Conservation (phyloP, 495 filamentous ascomycete genomes). For the Penicillium daleae region DNA sequence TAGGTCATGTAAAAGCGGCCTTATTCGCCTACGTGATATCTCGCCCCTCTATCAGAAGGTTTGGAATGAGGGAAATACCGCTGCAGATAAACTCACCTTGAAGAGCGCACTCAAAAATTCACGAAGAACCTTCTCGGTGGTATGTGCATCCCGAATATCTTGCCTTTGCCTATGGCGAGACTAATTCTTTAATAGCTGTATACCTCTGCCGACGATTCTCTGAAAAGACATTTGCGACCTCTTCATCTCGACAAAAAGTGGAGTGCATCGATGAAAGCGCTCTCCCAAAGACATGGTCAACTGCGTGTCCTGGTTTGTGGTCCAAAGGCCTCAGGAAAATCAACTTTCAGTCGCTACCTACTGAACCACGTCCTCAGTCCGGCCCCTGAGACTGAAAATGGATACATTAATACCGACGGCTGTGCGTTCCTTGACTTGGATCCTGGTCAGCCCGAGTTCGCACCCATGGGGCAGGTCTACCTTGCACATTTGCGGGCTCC, state of each 20-base stretch:
- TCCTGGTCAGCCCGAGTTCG: slow-evolving; percentile 82
- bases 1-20: slow-evolving; percentile 54
- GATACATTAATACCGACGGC: slow-evolving; percentile 40
- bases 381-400: slow-evolving; percentile 39
- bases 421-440: slow-evolving; percentile 80
- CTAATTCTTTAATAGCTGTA: slow-evolving; percentile 41
- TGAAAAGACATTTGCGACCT: slow-evolving; percentile 59
- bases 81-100: slow-evolving; percentile 44
- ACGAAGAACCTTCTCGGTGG: slow-evolving; percentile 49
- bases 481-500: slow-evolving; percentile 65
- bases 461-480: slow-evolving; percentile 74
- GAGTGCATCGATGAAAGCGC: slow-evolving; percentile 51
- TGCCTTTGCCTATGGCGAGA: not conserved
- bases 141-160: slow-evolving; percentile 27
- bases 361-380: slow-evolving; percentile 72
- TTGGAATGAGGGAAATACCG: slow-evolving; percentile 64
- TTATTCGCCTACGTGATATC: slow-evolving; percentile 61
- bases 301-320: slow-evolving; percentile 68
- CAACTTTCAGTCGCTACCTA: slow-evolving; percentile 78
- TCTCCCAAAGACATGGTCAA: slow-evolving; percentile 38
- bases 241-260: slow-evolving; percentile 69
- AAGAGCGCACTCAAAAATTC: slow-evolving; percentile 28
- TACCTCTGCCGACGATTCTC: slow-evolving; percentile 50
- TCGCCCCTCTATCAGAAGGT: slow-evolving; percentile 73
- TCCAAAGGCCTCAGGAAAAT: slow-evolving; percentile 84